A percentile compares a stretch with the other conserved stretches of the same genome.
Conservation (phyloP, 345 rosid species). For the Gossypium herbaceum region DNA sequence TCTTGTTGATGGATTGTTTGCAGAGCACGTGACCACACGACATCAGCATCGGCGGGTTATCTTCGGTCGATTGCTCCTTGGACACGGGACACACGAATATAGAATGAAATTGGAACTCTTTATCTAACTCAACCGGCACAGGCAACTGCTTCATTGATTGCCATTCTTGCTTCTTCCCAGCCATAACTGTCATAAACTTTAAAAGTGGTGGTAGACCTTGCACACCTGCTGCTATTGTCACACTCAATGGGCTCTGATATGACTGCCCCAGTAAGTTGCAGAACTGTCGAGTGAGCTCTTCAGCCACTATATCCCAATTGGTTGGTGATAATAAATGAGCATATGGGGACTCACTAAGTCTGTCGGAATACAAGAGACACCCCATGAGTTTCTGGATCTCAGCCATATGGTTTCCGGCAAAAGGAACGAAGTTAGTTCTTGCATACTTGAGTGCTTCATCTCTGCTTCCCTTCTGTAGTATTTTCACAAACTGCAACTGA, state of each 20-base stretch:
- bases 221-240: constrained; percentile 48
- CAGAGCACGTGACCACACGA: constrained; percentile 43
- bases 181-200: constrained; percentile 60
- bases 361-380: not conserved
- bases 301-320: constrained; percentile 3
- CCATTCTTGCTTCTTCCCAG: constrained; percentile 30
- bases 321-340: constrained; percentile 1
- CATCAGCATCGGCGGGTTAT: constrained; percentile 74
- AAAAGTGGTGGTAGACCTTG: constrained; percentile 54
- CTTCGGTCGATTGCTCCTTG: constrained; percentile 58
- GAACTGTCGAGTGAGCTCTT: constrained; percentile 50
- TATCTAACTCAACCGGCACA: constrained; percentile 15
- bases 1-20: constrained; percentile 2
- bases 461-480: constrained; percentile 37
- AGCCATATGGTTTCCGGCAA: constrained; percentile 33
- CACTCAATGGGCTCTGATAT: constrained; percentile 15
- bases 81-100: constrained; percentile 67
- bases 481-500: constrained; percentile 46
- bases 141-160: constrained; percentile 3
- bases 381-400: constrained; percentile 22
- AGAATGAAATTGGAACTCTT: constrained; percentile 62
- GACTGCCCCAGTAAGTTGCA: constrained; percentile 53
- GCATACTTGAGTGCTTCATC: constrained; percentile 59
- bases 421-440: constrained; percentile 39
- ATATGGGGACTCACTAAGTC: not conserved